A percentile compares a stretch with the other conserved stretches of the same genome.
These are phyloP conservation scores for Candida adriatica DNA, from an alignment of 805 yeast species.

Conservation along the genomic window DNA sequence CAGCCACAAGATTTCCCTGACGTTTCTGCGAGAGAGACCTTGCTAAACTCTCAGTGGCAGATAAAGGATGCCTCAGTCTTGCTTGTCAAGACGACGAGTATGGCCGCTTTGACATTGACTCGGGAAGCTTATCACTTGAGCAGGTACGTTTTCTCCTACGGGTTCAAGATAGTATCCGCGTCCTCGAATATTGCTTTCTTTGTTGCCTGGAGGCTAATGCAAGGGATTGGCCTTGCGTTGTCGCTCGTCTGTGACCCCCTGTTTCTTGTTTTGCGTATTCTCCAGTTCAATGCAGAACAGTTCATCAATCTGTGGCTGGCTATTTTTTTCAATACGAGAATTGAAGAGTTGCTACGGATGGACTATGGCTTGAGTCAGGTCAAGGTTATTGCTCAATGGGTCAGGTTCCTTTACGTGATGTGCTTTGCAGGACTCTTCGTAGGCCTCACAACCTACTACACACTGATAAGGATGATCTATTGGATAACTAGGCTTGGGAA, in stretches of 20 bases:
- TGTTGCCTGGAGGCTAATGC: conserved; percentile 1
- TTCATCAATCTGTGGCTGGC: conserved; percentile 16
- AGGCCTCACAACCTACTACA: conserved; percentile 19
- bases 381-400: conserved; percentile 17
- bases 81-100: too few relatives aligned
- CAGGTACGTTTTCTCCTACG: too few relatives aligned
- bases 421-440: conserved; percentile 16
- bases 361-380: conserved; percentile 16
- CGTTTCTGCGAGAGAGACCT: too few relatives aligned
- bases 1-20: too few relatives aligned
- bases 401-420: conserved; percentile 18
- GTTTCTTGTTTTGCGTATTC: conserved; percentile 11
- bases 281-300: conserved; percentile 17
- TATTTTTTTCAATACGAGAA: conserved; percentile 12
- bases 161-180: too few relatives aligned
- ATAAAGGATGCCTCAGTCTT: too few relatives aligned
- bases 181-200: too few relatives aligned
- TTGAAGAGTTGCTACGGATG: conserved; percentile 10
- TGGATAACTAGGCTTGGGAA: conserved; percentile 18
- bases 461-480: conserved; percentile 15
- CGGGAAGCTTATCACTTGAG: too few relatives aligned
- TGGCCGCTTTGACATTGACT: too few relatives aligned
- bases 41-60: too few relatives aligned
- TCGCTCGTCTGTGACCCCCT: conserved; percentile 17
- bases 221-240: conserved; percentile 1